Base-by-base conservation (phyloP, 441 rosid species). In the Eruca vesicaria region DNA sequence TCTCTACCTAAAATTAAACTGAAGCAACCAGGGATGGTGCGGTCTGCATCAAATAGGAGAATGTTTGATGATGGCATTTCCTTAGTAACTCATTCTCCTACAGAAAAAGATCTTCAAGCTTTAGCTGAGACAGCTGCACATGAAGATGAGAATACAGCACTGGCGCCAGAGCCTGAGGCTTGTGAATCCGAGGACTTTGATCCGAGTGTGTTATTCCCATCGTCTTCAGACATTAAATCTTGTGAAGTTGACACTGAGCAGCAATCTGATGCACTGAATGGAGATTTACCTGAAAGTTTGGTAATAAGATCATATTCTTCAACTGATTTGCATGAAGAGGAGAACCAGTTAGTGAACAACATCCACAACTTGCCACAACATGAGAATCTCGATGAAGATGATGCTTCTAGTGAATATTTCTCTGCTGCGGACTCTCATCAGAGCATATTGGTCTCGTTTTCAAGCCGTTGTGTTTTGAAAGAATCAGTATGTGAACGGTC, bases 381-480 rank as follows among this genome's bases (percentile, higher is more conserved):
- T 69, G 87, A 82, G 72, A 80, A 71, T 79, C 57, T 76, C 69
- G 81, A 80, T 60, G 92, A 84, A 63, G 85, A 85, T 75, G 90
- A 83, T 43, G 72, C 62, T 9, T 85, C 92, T 9, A 72, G 84
- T 61, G 95, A 90, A 71, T 93, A 87, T 72, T 89, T 89, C 82
- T 85, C 93, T 32, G 79, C 97, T 3, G 68, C 94, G 5, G 98
- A 91, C 74, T 84, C 96, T 14, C 84, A 91, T 82, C 99, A 95
- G 86, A 93, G 95, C 80, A 93, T 95, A 73, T 67, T 91, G 70
- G 97, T 95, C 61, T 93, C 97, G 15, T 91, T 95, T 80, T 93
- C 99, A 19, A 93, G 97, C 79, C 90, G 87, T 9, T 90, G 92
- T 74, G 93, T 90, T 66, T 79, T 81, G 63, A 95, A 91, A 83